Evolutionary conservation across 805 yeast genomes (phyloP).

Genomic region (Spencermartinsiella europaea): DNA sequence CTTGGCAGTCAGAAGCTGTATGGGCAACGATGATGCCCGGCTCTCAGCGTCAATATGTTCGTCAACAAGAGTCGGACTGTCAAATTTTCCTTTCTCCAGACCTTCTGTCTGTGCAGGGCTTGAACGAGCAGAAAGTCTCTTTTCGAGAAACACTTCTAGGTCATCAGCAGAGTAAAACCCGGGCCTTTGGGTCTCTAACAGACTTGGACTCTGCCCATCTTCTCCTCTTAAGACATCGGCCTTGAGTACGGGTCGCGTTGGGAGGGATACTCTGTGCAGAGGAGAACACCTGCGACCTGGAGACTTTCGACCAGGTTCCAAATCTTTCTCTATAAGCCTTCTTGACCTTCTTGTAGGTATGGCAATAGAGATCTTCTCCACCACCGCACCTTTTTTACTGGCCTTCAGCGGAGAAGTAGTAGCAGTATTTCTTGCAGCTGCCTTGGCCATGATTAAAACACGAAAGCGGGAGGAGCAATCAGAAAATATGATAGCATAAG

Average conservation of each 20-base stretch:
- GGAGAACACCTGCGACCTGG: conserved; percentile 16
- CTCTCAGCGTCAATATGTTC: no score
- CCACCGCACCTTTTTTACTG: not conserved
- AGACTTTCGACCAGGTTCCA: conserved; percentile 8
- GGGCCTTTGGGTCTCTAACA: not conserved
- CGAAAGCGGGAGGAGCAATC: no score
- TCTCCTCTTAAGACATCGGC: not conserved
- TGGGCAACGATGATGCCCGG: no score
- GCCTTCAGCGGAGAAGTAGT: no score
- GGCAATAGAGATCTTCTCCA: not conserved
- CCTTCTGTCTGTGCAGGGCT: not conserved
- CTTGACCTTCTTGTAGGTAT: conserved; percentile 7
- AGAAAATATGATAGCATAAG: no score
- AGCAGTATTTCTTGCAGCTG: no score
- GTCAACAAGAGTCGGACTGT: no score
- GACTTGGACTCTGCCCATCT: not conserved
- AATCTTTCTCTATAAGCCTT: conserved; percentile 10
- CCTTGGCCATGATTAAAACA: no score
- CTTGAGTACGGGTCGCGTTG: conserved; percentile 5
- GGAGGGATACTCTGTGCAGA: conserved; percentile 7
- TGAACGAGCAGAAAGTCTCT: not conserved
- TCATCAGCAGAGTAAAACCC: conserved; percentile 15
- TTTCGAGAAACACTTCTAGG: conserved; percentile 3
- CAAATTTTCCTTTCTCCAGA: no score
- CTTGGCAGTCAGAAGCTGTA: not conserved